phyloP scores from a whole-genome alignment of 2,329 filamentous ascomycete genomes.

The Ophiostoma novo-ulmi region DNA sequence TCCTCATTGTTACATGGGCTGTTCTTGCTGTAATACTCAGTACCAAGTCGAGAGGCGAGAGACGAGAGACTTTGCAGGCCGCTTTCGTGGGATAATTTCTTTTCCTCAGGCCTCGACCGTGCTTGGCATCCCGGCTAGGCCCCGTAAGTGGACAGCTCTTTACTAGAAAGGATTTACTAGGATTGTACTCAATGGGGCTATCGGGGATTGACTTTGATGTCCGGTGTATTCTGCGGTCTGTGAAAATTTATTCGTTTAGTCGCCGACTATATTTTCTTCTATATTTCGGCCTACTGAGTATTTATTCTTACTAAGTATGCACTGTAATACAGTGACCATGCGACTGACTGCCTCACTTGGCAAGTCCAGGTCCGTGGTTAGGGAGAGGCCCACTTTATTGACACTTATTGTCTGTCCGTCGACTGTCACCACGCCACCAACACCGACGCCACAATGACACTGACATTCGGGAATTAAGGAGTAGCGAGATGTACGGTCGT shows the following conservation, averaged over 20 bases:
- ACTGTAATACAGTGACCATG: background rate
- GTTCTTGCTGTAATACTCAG: background rate
- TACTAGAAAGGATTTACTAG: background rate
- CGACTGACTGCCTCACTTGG: background rate
- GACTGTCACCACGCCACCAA: background rate
- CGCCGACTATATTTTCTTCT: background rate
- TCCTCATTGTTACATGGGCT: too few relatives aligned
- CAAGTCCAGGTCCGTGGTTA: background rate
- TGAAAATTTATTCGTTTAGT: background rate
- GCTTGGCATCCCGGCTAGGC: background rate
- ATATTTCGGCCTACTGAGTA: background rate
- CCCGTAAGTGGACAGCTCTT: background rate
- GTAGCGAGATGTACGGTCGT: background rate
- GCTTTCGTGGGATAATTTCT: background rate
- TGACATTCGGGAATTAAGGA: background rate
- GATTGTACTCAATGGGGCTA: background rate
- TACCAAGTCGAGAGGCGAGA: too few relatives aligned
- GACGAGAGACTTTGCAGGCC: background rate
- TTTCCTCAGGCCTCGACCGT: background rate
- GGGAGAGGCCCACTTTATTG: background rate
- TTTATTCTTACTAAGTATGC: background rate
- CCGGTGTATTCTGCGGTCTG: slow-evolving; percentile 2
- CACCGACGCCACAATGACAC: background rate
- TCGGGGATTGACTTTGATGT: background rate
- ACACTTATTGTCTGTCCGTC: background rate